Evolutionary conservation across 192 early-diverging fungal species (phyloP), one percentile per base, ranked within the genome.

Genomic region (Coemansia sp.): DNA sequence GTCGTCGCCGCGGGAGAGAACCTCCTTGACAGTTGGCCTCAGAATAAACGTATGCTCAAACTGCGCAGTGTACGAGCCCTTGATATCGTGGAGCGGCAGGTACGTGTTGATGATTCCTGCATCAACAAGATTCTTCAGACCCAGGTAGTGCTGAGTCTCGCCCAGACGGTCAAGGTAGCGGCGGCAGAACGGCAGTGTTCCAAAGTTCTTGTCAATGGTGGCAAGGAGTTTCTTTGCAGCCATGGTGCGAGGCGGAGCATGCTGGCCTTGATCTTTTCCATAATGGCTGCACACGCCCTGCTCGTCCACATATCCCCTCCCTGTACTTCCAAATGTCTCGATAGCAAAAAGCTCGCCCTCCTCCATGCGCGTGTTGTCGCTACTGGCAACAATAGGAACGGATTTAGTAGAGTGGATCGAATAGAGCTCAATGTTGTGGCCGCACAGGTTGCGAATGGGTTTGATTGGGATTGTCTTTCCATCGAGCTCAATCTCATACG

Each of bases 311-410:
- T 86, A 90, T 7, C 92, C 97, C 32, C 86, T 90, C 9, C 97
- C 97, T 11, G 95, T 99, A 75, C 90, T 91, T 61, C 95, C 97
- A 72, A 98, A 99, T 5, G 97, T 99, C 79, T 99, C 97, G 64
- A 99, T 97, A 58, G 96, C 97, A 74, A 91, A 93, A 56, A 88
- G 85, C 84, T 98, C 94, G 60, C 92, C 93, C 74, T 98, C 95
- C 85, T 98, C 97, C 93, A 99, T 94, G 74, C 94, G 94, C 6
- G 95, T 96, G 46, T 88, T 79, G 71, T 97, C 95, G 41, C 88
- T 85, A 51, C 89, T 90, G 25, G 89, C 88, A 16, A 99, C 90
- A 77, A 99, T 99, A 2, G 97, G 97, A 16, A 99, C 93, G 11
- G 90, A 91, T 74, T 99, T 99, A 63, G 93, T 93, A 45, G 83